Percentiles rank a stretch among this genome's conserved stretches.
phyloP scores from a whole-genome alignment of 1,284 basidiomycete species.

The Hymenochaete sp. region DNA sequence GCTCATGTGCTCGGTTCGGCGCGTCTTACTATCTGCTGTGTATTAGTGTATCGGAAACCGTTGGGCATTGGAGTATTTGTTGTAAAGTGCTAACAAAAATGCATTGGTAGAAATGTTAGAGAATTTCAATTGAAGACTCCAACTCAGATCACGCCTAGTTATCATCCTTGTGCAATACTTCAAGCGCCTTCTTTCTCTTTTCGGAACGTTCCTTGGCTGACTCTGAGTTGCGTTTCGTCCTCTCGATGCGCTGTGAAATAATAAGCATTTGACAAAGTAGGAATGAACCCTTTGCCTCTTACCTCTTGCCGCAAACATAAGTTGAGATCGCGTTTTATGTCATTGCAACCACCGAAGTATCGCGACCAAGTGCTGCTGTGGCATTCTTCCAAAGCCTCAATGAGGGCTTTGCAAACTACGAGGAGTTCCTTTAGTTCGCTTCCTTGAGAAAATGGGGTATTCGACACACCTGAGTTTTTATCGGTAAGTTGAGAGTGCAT shows the following conservation, averaged over 20 bases:
- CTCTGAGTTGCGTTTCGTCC: constrained; percentile 63
- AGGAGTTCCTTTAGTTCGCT: background rate
- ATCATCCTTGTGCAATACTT: constrained; percentile 48
- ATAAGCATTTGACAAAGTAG: background rate
- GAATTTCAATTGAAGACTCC: background rate
- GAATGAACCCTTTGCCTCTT: constrained; percentile 20
- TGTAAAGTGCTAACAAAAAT: too few species aligned
- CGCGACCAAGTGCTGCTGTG: constrained; percentile 53
- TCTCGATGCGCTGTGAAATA: constrained; percentile 48
- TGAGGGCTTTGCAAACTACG: constrained; percentile 62
- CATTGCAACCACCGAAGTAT: constrained; percentile 66
- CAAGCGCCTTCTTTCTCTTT: constrained; percentile 51
- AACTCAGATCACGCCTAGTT: constrained; percentile 10
- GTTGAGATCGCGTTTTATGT: constrained; percentile 61
- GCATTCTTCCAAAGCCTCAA: constrained; percentile 62
- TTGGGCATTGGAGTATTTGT: too few species aligned
- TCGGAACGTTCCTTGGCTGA: constrained; percentile 49
- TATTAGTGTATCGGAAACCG: too few species aligned
- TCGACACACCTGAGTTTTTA: constrained; percentile 43
- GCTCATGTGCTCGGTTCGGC: too few species aligned
- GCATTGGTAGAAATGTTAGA: too few species aligned
- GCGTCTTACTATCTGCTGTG: too few species aligned
- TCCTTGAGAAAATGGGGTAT: background rate
- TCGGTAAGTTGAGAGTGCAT: constrained; percentile 74
- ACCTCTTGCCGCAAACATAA: constrained; percentile 74